Conservation (phyloP, 1,284 basidiomycete species). For the Paramarasmius palmivorus region DNA sequence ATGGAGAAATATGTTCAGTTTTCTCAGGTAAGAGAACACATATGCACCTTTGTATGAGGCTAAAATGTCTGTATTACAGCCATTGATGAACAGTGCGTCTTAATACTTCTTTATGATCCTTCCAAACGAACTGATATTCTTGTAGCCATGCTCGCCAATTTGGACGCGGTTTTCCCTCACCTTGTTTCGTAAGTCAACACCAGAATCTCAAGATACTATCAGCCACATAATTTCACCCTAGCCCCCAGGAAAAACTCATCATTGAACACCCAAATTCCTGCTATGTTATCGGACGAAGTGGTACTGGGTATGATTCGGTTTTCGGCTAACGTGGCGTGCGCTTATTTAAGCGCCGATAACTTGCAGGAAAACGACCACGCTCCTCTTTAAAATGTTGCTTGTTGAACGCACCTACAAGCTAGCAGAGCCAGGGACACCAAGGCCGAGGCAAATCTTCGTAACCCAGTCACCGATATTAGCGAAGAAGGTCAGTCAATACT, state of each 20-base stretch:
- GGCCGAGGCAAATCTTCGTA: constrained; percentile 69
- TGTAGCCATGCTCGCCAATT: constrained; percentile 33
- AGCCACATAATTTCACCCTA: constrained; percentile 24
- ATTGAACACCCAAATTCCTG: constrained; percentile 62
- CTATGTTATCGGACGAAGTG: constrained; percentile 71
- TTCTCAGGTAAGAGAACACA: constrained; percentile 45
- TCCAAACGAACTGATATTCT: constrained; percentile 14
- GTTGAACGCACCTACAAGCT: constrained; percentile 54
- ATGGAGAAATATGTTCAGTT: constrained; percentile 67
- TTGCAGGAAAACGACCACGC: constrained; percentile 70
- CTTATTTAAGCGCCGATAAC: not conserved
- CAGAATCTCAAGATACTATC: not conserved
- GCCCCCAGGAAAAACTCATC: constrained; percentile 59
- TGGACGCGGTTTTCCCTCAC: constrained; percentile 55
- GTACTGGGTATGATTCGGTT: constrained; percentile 56
- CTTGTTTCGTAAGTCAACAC: constrained; percentile 29
- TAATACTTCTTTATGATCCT: not conserved
- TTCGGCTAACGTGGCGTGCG: not conserved
- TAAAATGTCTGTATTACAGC: constrained; percentile 31
- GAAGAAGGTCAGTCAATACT: constrained; percentile 67
- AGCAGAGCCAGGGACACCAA: constrained; percentile 29
- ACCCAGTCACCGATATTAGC: constrained; percentile 70
- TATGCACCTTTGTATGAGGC: constrained; percentile 4
- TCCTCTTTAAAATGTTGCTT: constrained; percentile 73
- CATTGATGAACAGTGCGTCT: constrained; percentile 50